Evolutionary conservation across 2,329 filamentous ascomycete genomes (phyloP), one percentile per base, ranked within the genome.

Genomic region (Scleromitrula shiraiana): DNA sequence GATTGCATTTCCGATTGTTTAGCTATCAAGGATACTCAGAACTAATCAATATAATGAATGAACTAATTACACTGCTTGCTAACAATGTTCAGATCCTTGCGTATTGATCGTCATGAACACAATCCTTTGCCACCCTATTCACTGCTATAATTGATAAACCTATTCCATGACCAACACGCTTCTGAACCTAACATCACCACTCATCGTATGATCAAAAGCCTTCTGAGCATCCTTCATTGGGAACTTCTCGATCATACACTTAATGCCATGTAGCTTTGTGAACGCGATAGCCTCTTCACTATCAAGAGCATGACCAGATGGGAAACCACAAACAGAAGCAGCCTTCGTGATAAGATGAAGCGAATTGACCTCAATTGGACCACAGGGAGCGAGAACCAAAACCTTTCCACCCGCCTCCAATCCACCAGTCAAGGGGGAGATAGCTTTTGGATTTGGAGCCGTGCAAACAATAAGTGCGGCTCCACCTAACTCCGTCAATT

Each of bases 241-340:
- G 60, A 78, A 87, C 57, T 70, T 79, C 70, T 87, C 76, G 23
- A 83, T 67, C 63, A 85, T 70, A 43, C 82, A 83, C 64, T 77
- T 75, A 54, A 88, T 73, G 4, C 70, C 70, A 56, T 86, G 79
- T 14, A 70, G 65, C 50, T 72, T 67, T 0, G 83, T 75, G 59
- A 88, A 88, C 2, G 70, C 70, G 43, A 88, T 74, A 51, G 85
- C 82, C 56, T 85, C 78, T 58, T 81, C 76, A 47, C 75, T 72
- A 52, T 86, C 77, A 38, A 79, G 68, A 1, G 81, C 72, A 32
- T 84, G 73, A 0, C 82, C 83, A 19, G 77, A 76, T 0, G 84
- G 72, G 64, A 75, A 80, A 8, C 82, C 82, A 53, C 80, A 73
- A 1, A 93, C 69, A 2, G 73, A 77, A 14, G 80, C 65, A 4